A percentile compares a stretch with the other conserved stretches of the same genome.
Conservation (phyloP, 2,329 filamentous ascomycete species). For the Triangularia verruculosa region DNA sequence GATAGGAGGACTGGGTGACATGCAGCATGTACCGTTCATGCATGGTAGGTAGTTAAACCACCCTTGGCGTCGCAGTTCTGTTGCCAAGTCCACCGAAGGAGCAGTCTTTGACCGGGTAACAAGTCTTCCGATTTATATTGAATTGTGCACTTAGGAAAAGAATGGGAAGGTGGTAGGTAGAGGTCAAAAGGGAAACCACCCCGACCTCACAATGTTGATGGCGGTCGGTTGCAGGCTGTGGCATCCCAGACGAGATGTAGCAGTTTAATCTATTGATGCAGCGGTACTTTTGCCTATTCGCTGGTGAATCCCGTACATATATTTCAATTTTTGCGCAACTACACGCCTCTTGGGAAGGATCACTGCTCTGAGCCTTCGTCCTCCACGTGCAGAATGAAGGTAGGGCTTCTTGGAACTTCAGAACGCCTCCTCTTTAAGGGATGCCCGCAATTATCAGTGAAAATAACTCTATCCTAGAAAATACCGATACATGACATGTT, state of each 20-base stretch:
- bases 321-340: too few species aligned
- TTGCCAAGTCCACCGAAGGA: not conserved
- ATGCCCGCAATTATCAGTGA: too few species aligned
- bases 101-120: not conserved
- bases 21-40: not conserved
- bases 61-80: not conserved
- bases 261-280: not conserved
- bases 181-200: constrained; percentile 1
- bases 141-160: too few species aligned
- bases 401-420: too few species aligned
- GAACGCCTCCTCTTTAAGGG: too few species aligned
- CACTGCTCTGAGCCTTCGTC: too few species aligned
- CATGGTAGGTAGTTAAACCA: not conserved
- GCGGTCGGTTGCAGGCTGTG: not conserved
- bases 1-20: not conserved
- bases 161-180: not conserved
- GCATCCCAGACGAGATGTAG: not conserved
- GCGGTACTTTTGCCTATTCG: too few species aligned
- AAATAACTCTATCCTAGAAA: too few species aligned
- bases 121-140: not conserved
- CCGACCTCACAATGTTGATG: not conserved
- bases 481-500: too few species aligned
- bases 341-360: too few species aligned
- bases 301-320: too few species aligned
- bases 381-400: too few species aligned